phyloP scores from a whole-genome alignment of 768 basidiomycete species.

The Cubamyces sp. region DNA sequence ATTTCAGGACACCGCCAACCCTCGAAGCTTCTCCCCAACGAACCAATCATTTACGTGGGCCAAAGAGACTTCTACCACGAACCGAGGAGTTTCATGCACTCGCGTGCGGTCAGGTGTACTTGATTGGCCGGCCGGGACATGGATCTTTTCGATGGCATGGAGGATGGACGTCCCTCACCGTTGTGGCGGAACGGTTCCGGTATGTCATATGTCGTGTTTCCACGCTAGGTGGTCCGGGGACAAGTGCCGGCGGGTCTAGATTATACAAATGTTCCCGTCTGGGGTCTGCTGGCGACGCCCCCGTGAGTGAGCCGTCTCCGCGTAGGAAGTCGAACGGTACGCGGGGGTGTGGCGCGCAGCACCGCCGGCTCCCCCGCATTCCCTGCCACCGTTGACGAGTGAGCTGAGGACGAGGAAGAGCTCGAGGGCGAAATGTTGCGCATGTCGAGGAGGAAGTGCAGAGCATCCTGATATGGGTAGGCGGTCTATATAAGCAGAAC shows the following conservation, averaged over 20 bases:
- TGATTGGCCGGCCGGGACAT: conserved; percentile 10
- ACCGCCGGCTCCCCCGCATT: not conserved
- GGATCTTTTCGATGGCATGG: not conserved
- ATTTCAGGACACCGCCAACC: too few species aligned
- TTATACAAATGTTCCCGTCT: conserved; percentile 4
- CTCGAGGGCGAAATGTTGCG: not conserved
- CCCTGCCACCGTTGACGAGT: not conserved
- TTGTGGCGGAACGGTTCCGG: conserved; percentile 12
- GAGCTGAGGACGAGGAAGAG: not conserved
- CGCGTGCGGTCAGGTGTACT: not conserved
- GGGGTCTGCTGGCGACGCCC: conserved; percentile 7
- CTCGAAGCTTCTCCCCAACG: too few species aligned
- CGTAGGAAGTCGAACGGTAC: conserved; percentile 17
- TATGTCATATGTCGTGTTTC: conserved; percentile 20
- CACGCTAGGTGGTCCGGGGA: conserved; percentile 16
- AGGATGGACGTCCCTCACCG: not conserved
- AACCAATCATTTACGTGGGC: not conserved
- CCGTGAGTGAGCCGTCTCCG: conserved; percentile 21
- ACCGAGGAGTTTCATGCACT: not conserved
- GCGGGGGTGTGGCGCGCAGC: conserved; percentile 1
- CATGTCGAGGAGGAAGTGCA: not conserved
- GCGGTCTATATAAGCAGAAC: not conserved
- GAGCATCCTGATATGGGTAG: conserved; percentile 8
- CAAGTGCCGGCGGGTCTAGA: conserved; percentile 17
- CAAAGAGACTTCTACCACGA: not conserved